Percentiles rank a stretch among this genome's conserved stretches.
These are phyloP conservation scores for Juglanconis juglandina DNA, from an alignment of 2,329 filamentous ascomycete genomes.

Conservation along the genomic window DNA sequence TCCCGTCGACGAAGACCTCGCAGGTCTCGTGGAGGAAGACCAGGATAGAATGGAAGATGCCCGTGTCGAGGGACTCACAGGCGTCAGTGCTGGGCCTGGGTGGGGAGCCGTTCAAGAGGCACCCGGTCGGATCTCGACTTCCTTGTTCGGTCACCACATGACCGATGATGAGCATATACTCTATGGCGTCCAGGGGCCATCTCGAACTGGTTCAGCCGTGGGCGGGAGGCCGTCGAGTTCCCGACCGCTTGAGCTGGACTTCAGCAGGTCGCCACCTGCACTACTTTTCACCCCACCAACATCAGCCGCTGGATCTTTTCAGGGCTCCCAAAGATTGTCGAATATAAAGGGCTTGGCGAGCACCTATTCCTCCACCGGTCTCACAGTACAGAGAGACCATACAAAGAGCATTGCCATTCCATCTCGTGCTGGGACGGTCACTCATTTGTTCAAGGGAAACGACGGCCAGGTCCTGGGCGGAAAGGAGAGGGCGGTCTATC, in stretches of 20 bases:
- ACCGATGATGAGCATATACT: slow-evolving; percentile 5
- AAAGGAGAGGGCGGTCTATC: slow-evolving; percentile 4
- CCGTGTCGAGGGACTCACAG: not conserved
- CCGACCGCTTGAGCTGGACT: slow-evolving; percentile 13
- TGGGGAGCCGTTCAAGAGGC: slow-evolving; percentile 17
- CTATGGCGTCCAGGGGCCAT: not conserved
- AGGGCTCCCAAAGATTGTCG: slow-evolving; percentile 5
- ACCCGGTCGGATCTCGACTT: slow-evolving; percentile 14
- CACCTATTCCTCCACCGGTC: too few species aligned
- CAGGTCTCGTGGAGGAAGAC: not conserved
- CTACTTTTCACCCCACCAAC: slow-evolving; percentile 48
- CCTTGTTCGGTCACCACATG: slow-evolving; percentile 10
- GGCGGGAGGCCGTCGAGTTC: slow-evolving; percentile 8
- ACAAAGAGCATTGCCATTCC: slow-evolving; percentile 18
- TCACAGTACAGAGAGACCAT: too few species aligned
- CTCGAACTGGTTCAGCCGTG: not conserved
- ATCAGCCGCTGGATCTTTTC: slow-evolving; percentile 25
- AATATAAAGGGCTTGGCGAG: slow-evolving; percentile 5
- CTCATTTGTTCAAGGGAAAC: slow-evolving; percentile 1
- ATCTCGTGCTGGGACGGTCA: too few species aligned
- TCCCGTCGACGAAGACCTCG: not conserved
- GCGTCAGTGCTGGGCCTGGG: not conserved
- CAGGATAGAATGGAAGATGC: slow-evolving; percentile 3
- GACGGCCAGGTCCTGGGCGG: slow-evolving; percentile 14
- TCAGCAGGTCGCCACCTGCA: slow-evolving; percentile 36